A percentile compares a stretch with the other conserved stretches of the same genome.
Conservation (phyloP, 75 land plant genomes). For the Sequoia sempervirens region DNA sequence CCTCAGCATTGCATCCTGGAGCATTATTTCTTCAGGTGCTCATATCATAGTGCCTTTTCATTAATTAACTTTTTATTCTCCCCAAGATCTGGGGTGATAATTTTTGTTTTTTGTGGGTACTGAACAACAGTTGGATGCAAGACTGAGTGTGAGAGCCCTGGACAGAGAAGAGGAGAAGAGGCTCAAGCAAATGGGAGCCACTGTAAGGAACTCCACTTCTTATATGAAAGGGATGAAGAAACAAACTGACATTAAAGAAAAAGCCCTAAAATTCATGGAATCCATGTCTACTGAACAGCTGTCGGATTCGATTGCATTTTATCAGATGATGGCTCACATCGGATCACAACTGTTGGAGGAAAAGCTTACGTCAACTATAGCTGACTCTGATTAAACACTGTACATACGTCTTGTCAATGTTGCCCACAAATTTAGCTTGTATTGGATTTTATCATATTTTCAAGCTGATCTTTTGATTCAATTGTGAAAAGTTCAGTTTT, state of each 20-base stretch:
- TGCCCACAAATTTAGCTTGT: too few species aligned
- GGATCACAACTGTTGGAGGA: constrained; percentile 46
- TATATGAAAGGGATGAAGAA: constrained; percentile 34
- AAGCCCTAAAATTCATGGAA: constrained; percentile 31
- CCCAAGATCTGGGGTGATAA: too few species aligned
- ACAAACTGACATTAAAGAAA: constrained; percentile 35
- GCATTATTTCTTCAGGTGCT: constrained; percentile 77
- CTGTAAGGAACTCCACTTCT: constrained; percentile 64
- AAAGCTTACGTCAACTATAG: constrained; percentile 15
- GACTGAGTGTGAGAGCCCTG: constrained; percentile 23
- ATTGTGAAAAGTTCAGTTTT: too few species aligned
- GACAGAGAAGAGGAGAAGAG: constrained; percentile 70
- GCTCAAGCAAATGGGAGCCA: constrained; percentile 88
- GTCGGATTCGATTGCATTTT: constrained; percentile 46
- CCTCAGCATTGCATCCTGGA: constrained; percentile 67
- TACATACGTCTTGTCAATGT: too few species aligned
- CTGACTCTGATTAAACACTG: too few species aligned
- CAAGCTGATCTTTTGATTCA: too few species aligned
- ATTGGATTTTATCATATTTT: too few species aligned
- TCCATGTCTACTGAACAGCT: constrained; percentile 47
- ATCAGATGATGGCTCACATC: constrained; percentile 45
- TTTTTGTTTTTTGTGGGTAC: too few species aligned
- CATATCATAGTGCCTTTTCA: not conserved
- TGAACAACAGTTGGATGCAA: not conserved
- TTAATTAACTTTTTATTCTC: not conserved